These are phyloP conservation scores for Dryadomyces quercivorus DNA, from an alignment of 2,329 filamentous ascomycete species.

Conservation along the genomic window DNA sequence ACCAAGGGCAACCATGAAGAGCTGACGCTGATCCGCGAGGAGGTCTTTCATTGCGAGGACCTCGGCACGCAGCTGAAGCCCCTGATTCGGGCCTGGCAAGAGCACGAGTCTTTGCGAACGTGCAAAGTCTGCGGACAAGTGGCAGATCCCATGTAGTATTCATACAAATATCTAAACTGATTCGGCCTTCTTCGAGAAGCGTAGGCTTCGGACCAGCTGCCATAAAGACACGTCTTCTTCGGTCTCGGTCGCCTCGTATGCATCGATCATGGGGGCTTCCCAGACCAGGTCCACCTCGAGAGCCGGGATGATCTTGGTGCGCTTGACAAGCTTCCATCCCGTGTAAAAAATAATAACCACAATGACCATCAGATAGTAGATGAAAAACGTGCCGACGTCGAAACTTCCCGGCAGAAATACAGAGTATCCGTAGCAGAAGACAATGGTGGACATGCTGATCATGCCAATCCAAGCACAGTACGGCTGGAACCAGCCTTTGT, in stretches of 20 bases:
- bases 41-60: not conserved
- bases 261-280: constrained; percentile 16
- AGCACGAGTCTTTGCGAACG: not conserved
- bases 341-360: constrained; percentile 30
- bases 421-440: constrained; percentile 42
- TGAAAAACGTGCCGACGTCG: constrained; percentile 32
- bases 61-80: not conserved
- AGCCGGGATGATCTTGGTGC: constrained; percentile 28
- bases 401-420: constrained; percentile 28
- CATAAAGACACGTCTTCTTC: too few species aligned
- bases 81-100: not conserved
- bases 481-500: constrained; percentile 30
- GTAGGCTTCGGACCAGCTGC: too few species aligned
- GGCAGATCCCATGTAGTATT: not conserved
- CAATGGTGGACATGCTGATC: constrained; percentile 27
- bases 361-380: constrained; percentile 45
- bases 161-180: too few species aligned
- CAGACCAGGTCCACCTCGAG: constrained; percentile 12
- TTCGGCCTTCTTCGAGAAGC: too few species aligned
- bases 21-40: not conserved
- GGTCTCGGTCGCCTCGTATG: constrained; percentile 22
- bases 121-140: not conserved
- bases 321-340: constrained; percentile 51
- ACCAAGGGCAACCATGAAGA: not conserved
- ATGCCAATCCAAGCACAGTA: constrained; percentile 38